These are phyloP conservation scores for Sclerotinia borealis DNA, from an alignment of 2,329 filamentous ascomycete species.

Conservation along the genomic window DNA sequence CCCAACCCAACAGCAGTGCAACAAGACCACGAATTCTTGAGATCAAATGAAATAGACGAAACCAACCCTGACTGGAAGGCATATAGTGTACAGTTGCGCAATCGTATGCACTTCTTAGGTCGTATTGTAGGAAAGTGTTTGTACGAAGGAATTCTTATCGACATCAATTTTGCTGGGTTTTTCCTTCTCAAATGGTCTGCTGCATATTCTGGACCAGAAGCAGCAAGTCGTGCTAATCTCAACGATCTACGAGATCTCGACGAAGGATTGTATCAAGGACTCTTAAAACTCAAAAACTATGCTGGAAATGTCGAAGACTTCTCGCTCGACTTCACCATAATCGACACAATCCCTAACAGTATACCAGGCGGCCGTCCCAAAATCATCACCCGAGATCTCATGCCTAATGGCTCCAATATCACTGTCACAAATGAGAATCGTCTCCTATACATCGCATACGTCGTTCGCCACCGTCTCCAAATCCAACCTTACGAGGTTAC, in stretches of 20 bases:
- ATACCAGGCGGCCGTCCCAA: constrained; percentile 42
- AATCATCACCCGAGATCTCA: constrained; percentile 68
- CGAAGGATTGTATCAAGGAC: constrained; percentile 80
- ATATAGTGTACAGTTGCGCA: constrained; percentile 54
- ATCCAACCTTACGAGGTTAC: constrained; percentile 77
- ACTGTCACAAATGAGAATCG: constrained; percentile 87
- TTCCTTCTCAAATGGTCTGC: constrained; percentile 94
- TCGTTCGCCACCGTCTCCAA: constrained; percentile 80
- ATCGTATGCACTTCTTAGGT: constrained; percentile 83
- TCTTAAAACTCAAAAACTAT: constrained; percentile 80
- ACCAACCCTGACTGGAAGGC: constrained; percentile 51
- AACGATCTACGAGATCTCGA: constrained; percentile 93
- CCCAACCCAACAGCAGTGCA: constrained; percentile 78
- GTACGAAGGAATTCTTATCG: constrained; percentile 92
- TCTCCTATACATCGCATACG: constrained; percentile 87
- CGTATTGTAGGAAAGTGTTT: constrained; percentile 93
- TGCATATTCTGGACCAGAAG: constrained; percentile 59
- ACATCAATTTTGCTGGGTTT: constrained; percentile 89
- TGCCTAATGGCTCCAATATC: constrained; percentile 68
- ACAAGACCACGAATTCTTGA: constrained; percentile 55
- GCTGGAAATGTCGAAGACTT: constrained; percentile 74
- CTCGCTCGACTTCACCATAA: constrained; percentile 81
- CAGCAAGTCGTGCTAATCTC: constrained; percentile 80
- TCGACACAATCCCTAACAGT: constrained; percentile 54
- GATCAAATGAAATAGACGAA: constrained; percentile 45